Base-by-base conservation (phyloP, 1,139 yeast species). In the Debaryomycetaceae sp. region DNA sequence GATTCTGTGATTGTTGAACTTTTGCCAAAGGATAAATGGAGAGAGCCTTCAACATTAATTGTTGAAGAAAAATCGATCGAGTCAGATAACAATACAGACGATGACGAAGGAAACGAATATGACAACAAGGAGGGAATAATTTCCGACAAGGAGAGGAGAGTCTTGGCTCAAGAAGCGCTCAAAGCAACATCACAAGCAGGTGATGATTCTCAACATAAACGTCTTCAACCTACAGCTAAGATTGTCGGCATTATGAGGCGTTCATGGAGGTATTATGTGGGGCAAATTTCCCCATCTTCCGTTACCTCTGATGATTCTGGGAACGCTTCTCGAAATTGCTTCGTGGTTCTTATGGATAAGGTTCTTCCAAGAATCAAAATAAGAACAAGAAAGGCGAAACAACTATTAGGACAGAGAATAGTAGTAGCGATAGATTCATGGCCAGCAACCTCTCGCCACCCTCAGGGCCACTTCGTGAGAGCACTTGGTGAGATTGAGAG, bases 181-280 rank as follows among this genome's bases (percentile, higher is more conserved):
- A 89, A 83, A 56, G 80, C 77, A 36, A 68, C 72, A 6, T 53
- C 65, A 6, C 54, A 63, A 7, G 68, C 66, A 3, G 71, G 64
- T 14, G 68, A 69, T 4, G 70, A 74, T 34, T 64, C 60, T 42
- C 43, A 14, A 5, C 49, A 49, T 13, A 60, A 59, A 39, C 78
- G 76, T 52, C 67, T 86, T 37, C 91, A 86, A 57, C 98, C 98
- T 24, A 91, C 99, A 0, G 99, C 96, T 3, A 81, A 81, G 54
- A 85, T 95, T 42, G 98, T 95, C 23, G 96, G 96, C 35, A 78
- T 95, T 33, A 73, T 84, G 42, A 85, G 90, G 66, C 81, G 99
- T 63, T 88, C 95, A 47, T 95, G 99, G 99, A 80, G 99, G 63
- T 84, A 85, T 55, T 95, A 91, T 58, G 99, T 93, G 41, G 99